Evolutionary conservation across 192 early-diverging fungal species (phyloP), one percentile per base, ranked within the genome.

Genomic region (Endogone sp.): DNA sequence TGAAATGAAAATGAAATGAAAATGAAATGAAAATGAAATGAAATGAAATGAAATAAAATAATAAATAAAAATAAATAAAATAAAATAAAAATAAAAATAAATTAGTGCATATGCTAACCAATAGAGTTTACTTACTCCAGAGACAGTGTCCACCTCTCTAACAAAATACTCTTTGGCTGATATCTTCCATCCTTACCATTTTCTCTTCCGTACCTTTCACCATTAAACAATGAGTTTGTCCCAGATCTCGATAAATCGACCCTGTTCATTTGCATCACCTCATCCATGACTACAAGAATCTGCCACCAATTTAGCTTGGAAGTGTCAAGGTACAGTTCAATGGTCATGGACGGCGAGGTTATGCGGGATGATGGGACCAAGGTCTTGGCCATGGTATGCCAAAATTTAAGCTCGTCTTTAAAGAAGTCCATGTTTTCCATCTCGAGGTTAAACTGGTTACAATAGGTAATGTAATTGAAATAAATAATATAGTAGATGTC

Each of bases 71-170:
- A n/a, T n/a, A n/a, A n/a, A n/a, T n/a, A n/a, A n/a, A n/a, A n/a
- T n/a, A n/a, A n/a, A n/a, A n/a, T n/a, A n/a, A n/a, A n/a, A n/a
- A n/a, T n/a, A n/a, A n/a, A n/a, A n/a, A n/a, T n/a, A n/a, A n/a
- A n/a, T n/a, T n/a, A n/a, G n/a, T n/a, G n/a, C n/a, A n/a, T n/a
- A n/a, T n/a, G n/a, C n/a, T n/a, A 49, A 49, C 9, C 37, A 6
- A 49, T n/a, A 44, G 27, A 27, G 2, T n/a, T 2, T 1, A 63
- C 79, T 68, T 75, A 94, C 92, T 83, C 85, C 56, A 93, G 80
- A 21, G 87, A 84, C 67, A 97, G 79, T 37, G 86, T 88, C 94
- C 94, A 97, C 29, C 85, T 85, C 75, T 97, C 95, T 23, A 97
- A 75, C 63, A 95, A 82, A 30, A 97, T 89, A 49, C 37, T 49